Evolutionary conservation across 176 grass and related monocot species (phyloP).

Genomic region (Hordeum marinum): DNA sequence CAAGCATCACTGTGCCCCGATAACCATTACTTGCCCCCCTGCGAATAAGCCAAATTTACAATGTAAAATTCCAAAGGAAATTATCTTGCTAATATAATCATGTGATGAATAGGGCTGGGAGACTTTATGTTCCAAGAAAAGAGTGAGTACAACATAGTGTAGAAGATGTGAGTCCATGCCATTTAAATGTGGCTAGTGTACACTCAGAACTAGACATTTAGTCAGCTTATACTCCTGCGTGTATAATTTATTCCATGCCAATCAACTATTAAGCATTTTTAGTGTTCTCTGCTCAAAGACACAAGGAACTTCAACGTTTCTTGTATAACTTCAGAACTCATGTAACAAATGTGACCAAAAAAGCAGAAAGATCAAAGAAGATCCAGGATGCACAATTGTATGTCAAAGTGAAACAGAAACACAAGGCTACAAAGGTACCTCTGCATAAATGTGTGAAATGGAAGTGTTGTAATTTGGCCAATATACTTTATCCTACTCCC

Average conservation of each 20-base stretch:
- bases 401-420: neutral
- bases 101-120: neutral
- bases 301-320: neutral
- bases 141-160: neutral
- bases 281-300: neutral
- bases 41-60: conserved; percentile 1
- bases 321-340: neutral
- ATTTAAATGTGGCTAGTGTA: neutral
- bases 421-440: conserved; percentile 28
- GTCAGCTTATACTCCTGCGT: neutral
- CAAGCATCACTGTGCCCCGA: conserved; percentile 69
- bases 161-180: neutral
- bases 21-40: conserved; percentile 58
- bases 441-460: neutral
- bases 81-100: neutral
- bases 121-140: neutral
- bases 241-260: neutral
- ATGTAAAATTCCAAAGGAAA: neutral
- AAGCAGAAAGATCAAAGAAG: neutral
- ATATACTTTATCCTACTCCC: conserved; percentile 61
- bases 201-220: neutral
- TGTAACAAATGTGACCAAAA: neutral
- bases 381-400: neutral
- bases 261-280: neutral
- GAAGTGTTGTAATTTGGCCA: conserved; percentile 6